phyloP scores from a whole-genome alignment of 164 flowering plant genomes.

The Chimonanthus salicifolius region DNA sequence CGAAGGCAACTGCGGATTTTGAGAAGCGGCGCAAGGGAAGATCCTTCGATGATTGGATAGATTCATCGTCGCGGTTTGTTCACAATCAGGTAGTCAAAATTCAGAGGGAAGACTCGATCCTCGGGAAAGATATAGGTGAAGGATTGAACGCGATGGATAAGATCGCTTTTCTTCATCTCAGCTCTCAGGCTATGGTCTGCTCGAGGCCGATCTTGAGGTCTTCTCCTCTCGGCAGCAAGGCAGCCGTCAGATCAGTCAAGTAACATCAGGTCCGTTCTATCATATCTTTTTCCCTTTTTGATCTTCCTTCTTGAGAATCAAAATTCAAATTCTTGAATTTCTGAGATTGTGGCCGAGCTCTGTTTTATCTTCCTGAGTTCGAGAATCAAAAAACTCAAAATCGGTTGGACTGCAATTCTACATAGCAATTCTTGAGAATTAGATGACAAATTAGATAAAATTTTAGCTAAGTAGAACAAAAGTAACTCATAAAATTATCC shows the following conservation, averaged over 20 bases:
- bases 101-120: conserved; percentile 27
- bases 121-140: conserved; percentile 28
- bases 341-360: too few relatives aligned
- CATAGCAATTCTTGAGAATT: too few relatives aligned
- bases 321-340: too few relatives aligned
- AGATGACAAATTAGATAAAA: too few relatives aligned
- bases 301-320: too few relatives aligned
- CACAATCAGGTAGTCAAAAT: conserved; percentile 31
- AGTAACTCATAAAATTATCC: too few relatives aligned
- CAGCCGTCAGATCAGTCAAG: conserved; percentile 4
- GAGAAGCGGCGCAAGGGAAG: neutral
- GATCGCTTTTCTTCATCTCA: conserved; percentile 12
- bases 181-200: conserved; percentile 6
- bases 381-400: too few relatives aligned
- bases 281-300: neutral
- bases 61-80: neutral
- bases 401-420: too few relatives aligned
- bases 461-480: too few relatives aligned
- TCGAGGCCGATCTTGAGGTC: conserved; percentile 18
- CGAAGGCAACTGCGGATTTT: neutral
- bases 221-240: conserved; percentile 21
- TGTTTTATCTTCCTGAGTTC: too few relatives aligned
- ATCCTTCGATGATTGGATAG: neutral
- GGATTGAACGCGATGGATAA: conserved; percentile 11
- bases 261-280: neutral